phyloP scores from a whole-genome alignment of 176 grass and related monocot genomes.

The Poa annua region DNA sequence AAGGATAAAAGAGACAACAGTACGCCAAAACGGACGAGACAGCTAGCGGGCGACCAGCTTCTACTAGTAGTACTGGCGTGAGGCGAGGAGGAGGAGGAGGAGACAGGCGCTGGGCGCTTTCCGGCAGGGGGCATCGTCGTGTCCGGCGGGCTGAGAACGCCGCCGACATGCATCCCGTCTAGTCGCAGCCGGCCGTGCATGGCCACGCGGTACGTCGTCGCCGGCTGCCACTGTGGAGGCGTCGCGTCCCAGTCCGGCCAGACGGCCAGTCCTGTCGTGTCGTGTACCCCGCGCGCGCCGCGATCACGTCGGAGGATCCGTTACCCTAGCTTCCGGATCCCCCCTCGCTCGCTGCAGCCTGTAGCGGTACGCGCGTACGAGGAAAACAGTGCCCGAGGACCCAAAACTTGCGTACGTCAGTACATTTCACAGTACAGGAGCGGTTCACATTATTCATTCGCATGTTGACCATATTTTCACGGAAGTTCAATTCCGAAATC shows the following conservation, averaged over 20 bases:
- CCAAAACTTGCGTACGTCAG: too few relatives aligned
- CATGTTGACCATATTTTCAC: too few relatives aligned
- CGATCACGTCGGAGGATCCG: not conserved
- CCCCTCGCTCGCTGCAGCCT: too few relatives aligned
- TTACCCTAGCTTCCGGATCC: too few relatives aligned
- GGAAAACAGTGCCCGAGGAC: too few relatives aligned
- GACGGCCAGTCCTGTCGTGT: not conserved
- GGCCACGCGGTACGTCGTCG: not conserved
- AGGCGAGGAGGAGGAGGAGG: not conserved
- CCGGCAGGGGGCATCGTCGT: slow-evolving; percentile 11
- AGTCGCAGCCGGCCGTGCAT: not conserved
- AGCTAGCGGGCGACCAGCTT: not conserved
- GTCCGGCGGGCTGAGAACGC: not conserved
- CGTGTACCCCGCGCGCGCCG: not conserved
- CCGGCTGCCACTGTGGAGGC: not conserved
- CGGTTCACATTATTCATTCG: too few relatives aligned
- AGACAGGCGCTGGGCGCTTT: not conserved
- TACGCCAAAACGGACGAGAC: not conserved
- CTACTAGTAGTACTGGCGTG: too few relatives aligned
- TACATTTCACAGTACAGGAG: too few relatives aligned
- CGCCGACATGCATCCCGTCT: not conserved
- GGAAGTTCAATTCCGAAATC: too few relatives aligned
- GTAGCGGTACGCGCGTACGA: too few relatives aligned
- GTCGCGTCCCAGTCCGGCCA: not conserved
- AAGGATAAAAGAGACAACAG: not conserved